Percentiles rank a stretch among this genome's conserved stretches.
Conservation (phyloP, 768 basidiomycete species). For the Podaxis rugospora region DNA sequence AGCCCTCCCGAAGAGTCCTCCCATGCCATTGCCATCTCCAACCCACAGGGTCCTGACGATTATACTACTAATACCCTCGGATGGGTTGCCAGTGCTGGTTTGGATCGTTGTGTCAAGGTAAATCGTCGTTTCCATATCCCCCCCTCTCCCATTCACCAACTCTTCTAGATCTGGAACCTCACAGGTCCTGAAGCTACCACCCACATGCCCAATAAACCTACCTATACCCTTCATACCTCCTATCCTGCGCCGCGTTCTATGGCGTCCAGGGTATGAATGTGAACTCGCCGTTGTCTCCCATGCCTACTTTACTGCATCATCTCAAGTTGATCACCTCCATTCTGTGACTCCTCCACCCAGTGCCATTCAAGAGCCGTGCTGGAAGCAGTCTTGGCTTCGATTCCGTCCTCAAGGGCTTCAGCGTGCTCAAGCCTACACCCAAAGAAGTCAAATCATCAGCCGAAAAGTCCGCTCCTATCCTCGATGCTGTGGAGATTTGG, state of each 20-base stretch:
- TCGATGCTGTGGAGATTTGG: constrained; percentile 80
- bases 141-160: background rate
- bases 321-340: constrained; percentile 16
- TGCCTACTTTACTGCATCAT: constrained; percentile 38
- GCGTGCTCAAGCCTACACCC: constrained; percentile 9
- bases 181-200: constrained; percentile 34
- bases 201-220: constrained; percentile 59
- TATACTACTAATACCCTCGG: constrained; percentile 38
- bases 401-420: constrained; percentile 17
- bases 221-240: constrained; percentile 69
- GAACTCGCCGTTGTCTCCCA: constrained; percentile 75
- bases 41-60: constrained; percentile 17
- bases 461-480: constrained; percentile 17
- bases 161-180: constrained; percentile 66
- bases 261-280: constrained; percentile 75
- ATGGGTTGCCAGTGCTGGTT: constrained; percentile 77
- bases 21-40: constrained; percentile 14
- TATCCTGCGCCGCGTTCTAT: constrained; percentile 69
- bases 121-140: constrained; percentile 6
- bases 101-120: constrained; percentile 79
- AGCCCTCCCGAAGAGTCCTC: constrained; percentile 16
- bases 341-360: constrained; percentile 11
- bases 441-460: background rate
- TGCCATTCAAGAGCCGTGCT: constrained; percentile 20
- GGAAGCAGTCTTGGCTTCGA: constrained; percentile 27